A percentile compares a stretch with the other conserved stretches of the same genome.
Conservation (phyloP, 768 basidiomycete genomes). For the Tricholoma saponaceum region DNA sequence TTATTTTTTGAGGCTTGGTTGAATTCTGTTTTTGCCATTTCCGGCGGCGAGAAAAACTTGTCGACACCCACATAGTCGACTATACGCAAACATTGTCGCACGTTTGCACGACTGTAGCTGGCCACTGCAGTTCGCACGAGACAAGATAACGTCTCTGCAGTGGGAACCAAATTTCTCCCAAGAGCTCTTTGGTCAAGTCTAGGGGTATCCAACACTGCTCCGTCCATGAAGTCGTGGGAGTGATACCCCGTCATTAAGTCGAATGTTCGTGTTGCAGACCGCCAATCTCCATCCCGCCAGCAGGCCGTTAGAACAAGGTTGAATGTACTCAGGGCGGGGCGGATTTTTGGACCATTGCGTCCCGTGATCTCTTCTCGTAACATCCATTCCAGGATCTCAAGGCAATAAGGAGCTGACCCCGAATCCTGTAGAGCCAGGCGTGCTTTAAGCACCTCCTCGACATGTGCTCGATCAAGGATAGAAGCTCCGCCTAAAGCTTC, state of each 20-base stretch:
- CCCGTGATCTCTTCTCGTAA: conserved; percentile 47
- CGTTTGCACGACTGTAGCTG: conserved; percentile 43
- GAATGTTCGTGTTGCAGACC: conserved; percentile 49
- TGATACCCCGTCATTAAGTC: conserved; percentile 73
- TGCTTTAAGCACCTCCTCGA: conserved; percentile 60
- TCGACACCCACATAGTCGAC: conserved; percentile 40
- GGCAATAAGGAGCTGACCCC: conserved; percentile 41
- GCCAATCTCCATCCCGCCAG: conserved; percentile 63
- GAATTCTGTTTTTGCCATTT: conserved; percentile 19
- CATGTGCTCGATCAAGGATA: conserved; percentile 49
- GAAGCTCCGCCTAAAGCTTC: conserved; percentile 29
- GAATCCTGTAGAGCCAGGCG: conserved; percentile 38
- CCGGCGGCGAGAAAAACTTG: conserved; percentile 25
- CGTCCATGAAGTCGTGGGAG: conserved; percentile 50
- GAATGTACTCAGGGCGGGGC: conserved; percentile 49
- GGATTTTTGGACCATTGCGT: conserved; percentile 41
- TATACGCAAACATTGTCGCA: conserved; percentile 62
- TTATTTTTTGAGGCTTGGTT: conserved; percentile 29
- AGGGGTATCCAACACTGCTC: conserved; percentile 31
- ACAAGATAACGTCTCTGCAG: conserved; percentile 50
- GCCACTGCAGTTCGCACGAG: conserved; percentile 57
- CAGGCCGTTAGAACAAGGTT: conserved; percentile 62
- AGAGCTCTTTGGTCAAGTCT: conserved; percentile 36
- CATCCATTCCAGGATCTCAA: conserved; percentile 69
- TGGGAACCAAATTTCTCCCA: conserved; percentile 43